phyloP scores from a whole-genome alignment of 2,329 filamentous ascomycete species.

The Sporothrix sp. region DNA sequence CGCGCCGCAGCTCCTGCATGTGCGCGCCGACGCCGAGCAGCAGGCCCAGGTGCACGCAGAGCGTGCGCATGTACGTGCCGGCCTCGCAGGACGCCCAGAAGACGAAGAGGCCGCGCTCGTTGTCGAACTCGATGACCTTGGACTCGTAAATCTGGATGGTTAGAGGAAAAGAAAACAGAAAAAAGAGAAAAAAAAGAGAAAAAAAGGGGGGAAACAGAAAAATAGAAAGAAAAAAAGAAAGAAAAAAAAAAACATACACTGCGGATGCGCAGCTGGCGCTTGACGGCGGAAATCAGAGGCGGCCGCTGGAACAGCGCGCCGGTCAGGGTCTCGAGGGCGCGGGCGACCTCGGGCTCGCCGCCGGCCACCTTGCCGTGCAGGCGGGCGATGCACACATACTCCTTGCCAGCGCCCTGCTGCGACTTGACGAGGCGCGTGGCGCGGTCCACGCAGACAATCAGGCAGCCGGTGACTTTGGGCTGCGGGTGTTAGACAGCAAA shows the following conservation, averaged over 20 bases:
- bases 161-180: too few species aligned
- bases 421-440: slow-evolving; percentile 97
- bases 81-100: slow-evolving; percentile 99
- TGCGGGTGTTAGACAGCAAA: neutral
- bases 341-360: slow-evolving; percentile 83
- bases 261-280: slow-evolving; percentile 95
- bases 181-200: neutral
- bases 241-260: slow-evolving; percentile 34
- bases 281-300: slow-evolving; percentile 94
- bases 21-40: slow-evolving; percentile 49
- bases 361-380: slow-evolving; percentile 93
- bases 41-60: slow-evolving; percentile 81
- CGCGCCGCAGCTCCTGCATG: slow-evolving; percentile 96
- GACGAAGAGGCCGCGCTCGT: slow-evolving; percentile 90
- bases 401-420: slow-evolving; percentile 97
- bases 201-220: neutral
- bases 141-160: slow-evolving; percentile 81
- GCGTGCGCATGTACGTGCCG: slow-evolving; percentile 95
- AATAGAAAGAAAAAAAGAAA: too few species aligned
- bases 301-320: slow-evolving; percentile 96
- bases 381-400: slow-evolving; percentile 93
- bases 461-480: slow-evolving; percentile 67
- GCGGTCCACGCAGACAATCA: slow-evolving; percentile 62
- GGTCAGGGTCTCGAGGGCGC: slow-evolving; percentile 89
- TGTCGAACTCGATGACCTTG: slow-evolving; percentile 96